Conservation (phyloP, 495 filamentous ascomycete species). For the Parathielavia appendiculata region DNA sequence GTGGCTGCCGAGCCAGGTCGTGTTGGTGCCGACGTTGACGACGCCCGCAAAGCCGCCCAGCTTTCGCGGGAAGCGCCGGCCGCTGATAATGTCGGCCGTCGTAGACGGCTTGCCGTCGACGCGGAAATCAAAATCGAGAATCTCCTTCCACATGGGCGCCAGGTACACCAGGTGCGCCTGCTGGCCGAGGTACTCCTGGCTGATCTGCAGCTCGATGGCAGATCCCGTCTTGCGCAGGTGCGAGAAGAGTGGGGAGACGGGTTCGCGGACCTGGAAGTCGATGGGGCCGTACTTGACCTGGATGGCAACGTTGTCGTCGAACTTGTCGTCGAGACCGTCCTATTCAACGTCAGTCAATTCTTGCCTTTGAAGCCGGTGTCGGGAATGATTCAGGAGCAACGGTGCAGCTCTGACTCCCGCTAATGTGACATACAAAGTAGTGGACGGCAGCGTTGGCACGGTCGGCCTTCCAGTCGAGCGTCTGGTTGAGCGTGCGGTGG, state of each 20-base stretch:
- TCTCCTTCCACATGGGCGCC: slow-evolving; percentile 60
- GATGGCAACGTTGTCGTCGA: slow-evolving; percentile 64
- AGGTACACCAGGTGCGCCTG: slow-evolving; percentile 65
- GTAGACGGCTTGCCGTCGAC: slow-evolving; percentile 50
- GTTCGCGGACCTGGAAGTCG: slow-evolving; percentile 72
- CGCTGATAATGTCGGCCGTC: slow-evolving; percentile 54
- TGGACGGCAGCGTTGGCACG: slow-evolving; percentile 65
- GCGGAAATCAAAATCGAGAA: slow-evolving; percentile 62
- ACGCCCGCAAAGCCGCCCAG: slow-evolving; percentile 62
- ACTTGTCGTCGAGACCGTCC: slow-evolving; percentile 57
- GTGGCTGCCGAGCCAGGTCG: slow-evolving; percentile 64
- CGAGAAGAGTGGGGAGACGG: slow-evolving; percentile 63
- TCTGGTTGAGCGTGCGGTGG: slow-evolving; percentile 46
- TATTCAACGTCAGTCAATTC: no score
- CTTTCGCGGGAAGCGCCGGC: slow-evolving; percentile 52
- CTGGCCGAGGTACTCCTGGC: slow-evolving; percentile 68
- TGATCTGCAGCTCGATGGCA: slow-evolving; percentile 62
- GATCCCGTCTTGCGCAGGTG: slow-evolving; percentile 53
- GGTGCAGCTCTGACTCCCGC: no score
- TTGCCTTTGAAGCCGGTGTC: no score
- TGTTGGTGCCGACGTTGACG: slow-evolving; percentile 63
- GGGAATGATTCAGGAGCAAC: no score
- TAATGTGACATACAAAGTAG: no score
- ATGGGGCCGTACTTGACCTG: slow-evolving; percentile 74
- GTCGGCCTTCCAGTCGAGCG: slow-evolving; percentile 56